Conservation (phyloP, 2,329 filamentous ascomycete genomes). For the Lachnellula suecica region DNA sequence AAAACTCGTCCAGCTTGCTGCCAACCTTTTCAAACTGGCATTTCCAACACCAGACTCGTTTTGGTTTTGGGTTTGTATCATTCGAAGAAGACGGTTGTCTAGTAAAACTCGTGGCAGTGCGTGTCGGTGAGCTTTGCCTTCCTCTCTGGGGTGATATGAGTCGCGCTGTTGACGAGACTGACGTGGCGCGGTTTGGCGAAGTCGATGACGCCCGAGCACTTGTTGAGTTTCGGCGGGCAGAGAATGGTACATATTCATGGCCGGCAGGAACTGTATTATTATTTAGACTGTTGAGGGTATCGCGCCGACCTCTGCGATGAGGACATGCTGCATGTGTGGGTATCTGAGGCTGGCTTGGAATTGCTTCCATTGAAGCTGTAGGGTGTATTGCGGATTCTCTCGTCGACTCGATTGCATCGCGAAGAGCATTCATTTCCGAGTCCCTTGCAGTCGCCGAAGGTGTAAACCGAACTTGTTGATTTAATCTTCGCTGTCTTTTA, state of each 20-base stretch:
- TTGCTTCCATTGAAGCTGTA: constrained; percentile 7
- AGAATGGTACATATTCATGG: constrained; percentile 1
- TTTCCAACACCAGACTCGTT: constrained; percentile 26
- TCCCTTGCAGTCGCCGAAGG: constrained; percentile 25
- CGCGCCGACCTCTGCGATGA: constrained; percentile 10
- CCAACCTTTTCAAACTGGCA: constrained; percentile 21
- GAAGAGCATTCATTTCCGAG: constrained; percentile 20
- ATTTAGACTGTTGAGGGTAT: constrained; percentile 1
- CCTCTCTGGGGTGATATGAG: constrained; percentile 10
- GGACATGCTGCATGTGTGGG: constrained; percentile 6
- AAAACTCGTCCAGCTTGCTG: constrained; percentile 23
- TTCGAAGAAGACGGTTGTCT: background rate
- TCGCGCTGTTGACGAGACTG: constrained; percentile 16
- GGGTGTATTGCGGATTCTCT: constrained; percentile 16
- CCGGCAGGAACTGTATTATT: background rate
- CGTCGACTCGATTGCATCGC: constrained; percentile 19
- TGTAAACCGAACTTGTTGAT: constrained; percentile 24
- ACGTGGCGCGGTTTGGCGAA: background rate
- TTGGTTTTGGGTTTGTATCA: background rate
- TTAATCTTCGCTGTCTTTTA: constrained; percentile 10
- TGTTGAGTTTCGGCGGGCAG: background rate
- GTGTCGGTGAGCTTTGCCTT: background rate
- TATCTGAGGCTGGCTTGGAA: background rate
- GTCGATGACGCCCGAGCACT: background rate
- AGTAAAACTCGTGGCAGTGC: background rate